A percentile compares a stretch with the other conserved stretches of the same genome.
These are phyloP conservation scores for Dendrobium huoshanense DNA, from an alignment of 106 monocot species.

Conservation along the genomic window DNA sequence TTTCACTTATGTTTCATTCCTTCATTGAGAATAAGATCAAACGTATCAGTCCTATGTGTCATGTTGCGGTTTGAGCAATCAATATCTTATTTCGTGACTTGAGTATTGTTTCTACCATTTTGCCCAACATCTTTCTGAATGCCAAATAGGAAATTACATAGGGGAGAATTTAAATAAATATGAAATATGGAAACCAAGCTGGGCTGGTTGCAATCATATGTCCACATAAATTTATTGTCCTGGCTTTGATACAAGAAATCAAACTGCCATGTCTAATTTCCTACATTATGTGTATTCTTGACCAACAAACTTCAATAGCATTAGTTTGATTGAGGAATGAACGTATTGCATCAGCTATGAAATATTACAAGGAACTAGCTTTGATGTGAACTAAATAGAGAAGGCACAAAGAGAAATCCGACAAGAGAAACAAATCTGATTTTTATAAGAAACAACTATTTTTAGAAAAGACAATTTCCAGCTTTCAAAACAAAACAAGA, in stretches of 20 bases:
- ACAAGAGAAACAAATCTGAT: no score
- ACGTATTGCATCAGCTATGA: neutral
- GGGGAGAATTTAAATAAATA: neutral
- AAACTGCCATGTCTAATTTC: neutral
- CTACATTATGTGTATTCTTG: neutral
- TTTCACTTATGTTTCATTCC: neutral
- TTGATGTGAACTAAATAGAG: no score
- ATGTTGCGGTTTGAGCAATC: neutral
- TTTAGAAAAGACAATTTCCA: no score
- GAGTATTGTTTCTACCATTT: neutral
- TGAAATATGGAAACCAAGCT: neutral
- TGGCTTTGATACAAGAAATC: neutral
- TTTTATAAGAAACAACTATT: no score
- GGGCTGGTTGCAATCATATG: neutral
- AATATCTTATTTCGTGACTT: neutral
- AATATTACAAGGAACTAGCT: neutral
- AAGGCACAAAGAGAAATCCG: no score
- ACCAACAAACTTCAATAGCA: neutral
- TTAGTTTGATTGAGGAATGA: slow-evolving; percentile 3
- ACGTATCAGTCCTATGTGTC: neutral
- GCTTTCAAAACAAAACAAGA: no score
- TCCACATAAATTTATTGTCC: neutral
- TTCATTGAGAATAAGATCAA: neutral
- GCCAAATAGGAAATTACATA: neutral
- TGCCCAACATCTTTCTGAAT: neutral